phyloP scores from a whole-genome alignment of 305 asterid genomes.

The Solanum hybrid region DNA sequence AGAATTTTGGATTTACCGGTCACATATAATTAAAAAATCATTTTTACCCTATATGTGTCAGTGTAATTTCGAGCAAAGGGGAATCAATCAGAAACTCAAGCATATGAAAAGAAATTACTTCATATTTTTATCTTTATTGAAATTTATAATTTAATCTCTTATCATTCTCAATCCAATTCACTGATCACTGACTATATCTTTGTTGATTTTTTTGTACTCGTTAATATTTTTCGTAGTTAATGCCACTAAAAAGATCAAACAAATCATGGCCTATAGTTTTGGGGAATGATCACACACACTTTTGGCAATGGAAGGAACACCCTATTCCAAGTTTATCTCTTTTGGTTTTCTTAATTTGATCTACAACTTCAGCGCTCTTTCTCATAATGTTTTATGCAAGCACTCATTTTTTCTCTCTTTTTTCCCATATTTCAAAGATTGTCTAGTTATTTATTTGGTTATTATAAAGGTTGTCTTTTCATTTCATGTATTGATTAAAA shows the following conservation, averaged over 20 bases:
- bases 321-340: slow-evolving; percentile 16
- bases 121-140: background rate
- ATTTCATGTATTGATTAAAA: background rate
- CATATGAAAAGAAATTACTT: background rate
- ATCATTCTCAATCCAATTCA: background rate
- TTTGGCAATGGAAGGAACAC: background rate
- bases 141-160: background rate
- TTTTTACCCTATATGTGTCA: background rate
- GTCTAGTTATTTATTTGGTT: background rate
- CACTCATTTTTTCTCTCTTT: background rate
- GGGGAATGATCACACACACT: slow-evolving; percentile 10
- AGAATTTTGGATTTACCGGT: background rate
- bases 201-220: background rate
- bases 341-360: background rate
- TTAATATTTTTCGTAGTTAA: background rate
- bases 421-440: background rate
- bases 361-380: background rate
- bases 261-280: slow-evolving; percentile 1
- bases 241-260: background rate
- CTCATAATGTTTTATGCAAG: background rate
- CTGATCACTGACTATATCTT: background rate
- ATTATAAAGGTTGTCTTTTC: background rate
- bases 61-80: background rate
- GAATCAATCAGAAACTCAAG: background rate
- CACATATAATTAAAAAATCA: background rate